Conservation (phyloP, 2,329 filamentous ascomycete genomes). For the Botrytis tulipae region DNA sequence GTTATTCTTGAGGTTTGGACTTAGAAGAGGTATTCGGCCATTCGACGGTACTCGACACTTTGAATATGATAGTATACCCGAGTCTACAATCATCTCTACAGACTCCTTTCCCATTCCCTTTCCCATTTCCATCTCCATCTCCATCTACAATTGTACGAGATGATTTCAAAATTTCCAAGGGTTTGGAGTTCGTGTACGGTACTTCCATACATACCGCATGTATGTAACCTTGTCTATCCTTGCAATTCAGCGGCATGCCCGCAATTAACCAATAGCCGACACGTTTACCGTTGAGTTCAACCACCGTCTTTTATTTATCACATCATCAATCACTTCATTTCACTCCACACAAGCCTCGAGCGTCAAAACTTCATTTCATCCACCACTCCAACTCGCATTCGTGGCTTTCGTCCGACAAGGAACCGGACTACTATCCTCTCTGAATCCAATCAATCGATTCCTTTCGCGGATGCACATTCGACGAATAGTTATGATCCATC, state of each 20-base stretch:
- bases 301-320: not conserved
- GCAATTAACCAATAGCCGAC: not conserved
- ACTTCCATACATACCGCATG: not conserved
- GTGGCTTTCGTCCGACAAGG: not conserved
- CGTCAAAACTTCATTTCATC: not conserved
- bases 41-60: not conserved
- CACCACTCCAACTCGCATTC: not conserved
- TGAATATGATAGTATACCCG: not conserved
- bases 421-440: not conserved
- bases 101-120: not conserved
- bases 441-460: not conserved
- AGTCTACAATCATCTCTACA: not conserved
- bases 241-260: not conserved
- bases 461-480: not conserved
- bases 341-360: not conserved
- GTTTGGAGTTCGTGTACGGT: not conserved
- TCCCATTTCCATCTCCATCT: not conserved
- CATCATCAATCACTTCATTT: constrained; percentile 10
- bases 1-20: not conserved
- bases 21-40: not conserved
- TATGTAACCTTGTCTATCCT: constrained; percentile 1
- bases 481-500: not conserved
- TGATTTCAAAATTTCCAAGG: not conserved
- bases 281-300: not conserved
- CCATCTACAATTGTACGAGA: not conserved